phyloP scores from a whole-genome alignment of 108 stramenopile species.

The Cylindrotheca fusiformis region DNA sequence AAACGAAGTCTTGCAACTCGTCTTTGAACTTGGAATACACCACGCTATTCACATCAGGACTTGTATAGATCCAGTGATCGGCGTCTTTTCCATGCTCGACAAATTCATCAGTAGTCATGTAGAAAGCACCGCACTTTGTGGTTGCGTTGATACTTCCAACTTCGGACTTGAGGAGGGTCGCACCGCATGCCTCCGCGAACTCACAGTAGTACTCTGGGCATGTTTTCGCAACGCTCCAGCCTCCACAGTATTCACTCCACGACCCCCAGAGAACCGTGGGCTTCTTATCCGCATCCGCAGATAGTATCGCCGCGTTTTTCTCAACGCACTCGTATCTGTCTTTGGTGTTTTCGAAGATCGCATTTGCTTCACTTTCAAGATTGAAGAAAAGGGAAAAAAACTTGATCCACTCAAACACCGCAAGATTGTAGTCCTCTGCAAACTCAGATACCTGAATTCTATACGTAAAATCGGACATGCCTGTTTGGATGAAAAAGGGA shows the following conservation, averaged over 20 bases:
- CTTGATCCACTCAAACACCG: conserved; percentile 60
- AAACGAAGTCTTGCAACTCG: conserved; percentile 44
- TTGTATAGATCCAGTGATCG: conserved; percentile 17
- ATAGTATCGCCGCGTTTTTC: conserved; percentile 34
- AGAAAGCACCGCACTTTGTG: conserved; percentile 12
- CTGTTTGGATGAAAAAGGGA: background rate
- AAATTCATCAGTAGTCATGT: conserved; percentile 35
- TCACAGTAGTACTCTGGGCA: conserved; percentile 49
- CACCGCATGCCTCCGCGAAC: conserved; percentile 15
- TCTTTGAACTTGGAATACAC: conserved; percentile 43
- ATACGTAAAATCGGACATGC: conserved; percentile 1
- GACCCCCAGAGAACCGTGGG: conserved; percentile 42
- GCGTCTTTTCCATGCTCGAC: conserved; percentile 26
- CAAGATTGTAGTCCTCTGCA: conserved; percentile 31
- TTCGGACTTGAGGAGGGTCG: conserved; percentile 4
- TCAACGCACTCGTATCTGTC: conserved; percentile 42
- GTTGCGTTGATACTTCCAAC: conserved; percentile 11
- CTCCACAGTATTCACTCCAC: conserved; percentile 28
- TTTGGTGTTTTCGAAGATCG: conserved; percentile 23
- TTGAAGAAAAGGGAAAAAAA: conserved; percentile 53
- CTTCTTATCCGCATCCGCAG: background rate
- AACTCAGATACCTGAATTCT: conserved; percentile 1
- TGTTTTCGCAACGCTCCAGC: conserved; percentile 35
- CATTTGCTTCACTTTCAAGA: conserved; percentile 38
- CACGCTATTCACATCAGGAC: conserved; percentile 16